A percentile compares a stretch with the other conserved stretches of the same genome.
Conservation (phyloP, 2,329 filamentous ascomycete genomes). For the Davidsoniella virescens region DNA sequence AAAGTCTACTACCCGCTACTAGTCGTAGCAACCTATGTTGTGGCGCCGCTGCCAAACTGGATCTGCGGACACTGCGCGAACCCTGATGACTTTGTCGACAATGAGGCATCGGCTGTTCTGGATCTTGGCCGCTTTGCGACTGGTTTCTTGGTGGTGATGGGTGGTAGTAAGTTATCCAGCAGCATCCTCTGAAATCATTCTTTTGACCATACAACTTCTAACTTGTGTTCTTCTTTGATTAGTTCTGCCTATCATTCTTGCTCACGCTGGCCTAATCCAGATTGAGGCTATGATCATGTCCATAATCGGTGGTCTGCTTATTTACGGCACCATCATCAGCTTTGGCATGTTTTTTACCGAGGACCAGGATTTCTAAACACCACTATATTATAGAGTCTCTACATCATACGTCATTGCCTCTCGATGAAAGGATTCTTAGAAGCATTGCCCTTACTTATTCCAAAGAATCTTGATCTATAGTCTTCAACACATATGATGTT, state of each 20-base stretch:
- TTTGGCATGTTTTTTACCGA: conserved; percentile 98
- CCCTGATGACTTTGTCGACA: conserved; percentile 89
- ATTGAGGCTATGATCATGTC: conserved; percentile 88
- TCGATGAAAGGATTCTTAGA: too few species aligned
- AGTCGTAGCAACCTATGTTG: conserved; percentile 86
- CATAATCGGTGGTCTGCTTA: conserved; percentile 76
- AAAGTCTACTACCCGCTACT: conserved; percentile 88
- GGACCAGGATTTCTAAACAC: conserved; percentile 73
- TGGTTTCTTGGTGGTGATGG: conserved; percentile 93
- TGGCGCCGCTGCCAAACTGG: conserved; percentile 94
- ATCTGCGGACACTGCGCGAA: conserved; percentile 77
- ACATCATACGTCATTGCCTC: too few species aligned
- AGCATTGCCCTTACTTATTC: too few species aligned
- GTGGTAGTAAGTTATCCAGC: conserved; percentile 55
- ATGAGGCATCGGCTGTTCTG: conserved; percentile 64
- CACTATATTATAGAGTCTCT: too few species aligned
- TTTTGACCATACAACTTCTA: background rate
- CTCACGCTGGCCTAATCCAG: conserved; percentile 70
- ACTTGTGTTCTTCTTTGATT: background rate
- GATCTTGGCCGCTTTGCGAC: conserved; percentile 91
- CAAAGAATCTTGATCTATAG: too few species aligned
- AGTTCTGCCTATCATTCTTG: conserved; percentile 80
- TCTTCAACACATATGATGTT: too few species aligned
- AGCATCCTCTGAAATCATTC: too few species aligned
- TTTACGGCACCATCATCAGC: conserved; percentile 96